Percentiles rank a stretch among this genome's conserved stretches.
These are phyloP conservation scores for Microbotryomycetes sp. DNA, from an alignment of 1,284 basidiomycete species.

Conservation along the genomic window DNA sequence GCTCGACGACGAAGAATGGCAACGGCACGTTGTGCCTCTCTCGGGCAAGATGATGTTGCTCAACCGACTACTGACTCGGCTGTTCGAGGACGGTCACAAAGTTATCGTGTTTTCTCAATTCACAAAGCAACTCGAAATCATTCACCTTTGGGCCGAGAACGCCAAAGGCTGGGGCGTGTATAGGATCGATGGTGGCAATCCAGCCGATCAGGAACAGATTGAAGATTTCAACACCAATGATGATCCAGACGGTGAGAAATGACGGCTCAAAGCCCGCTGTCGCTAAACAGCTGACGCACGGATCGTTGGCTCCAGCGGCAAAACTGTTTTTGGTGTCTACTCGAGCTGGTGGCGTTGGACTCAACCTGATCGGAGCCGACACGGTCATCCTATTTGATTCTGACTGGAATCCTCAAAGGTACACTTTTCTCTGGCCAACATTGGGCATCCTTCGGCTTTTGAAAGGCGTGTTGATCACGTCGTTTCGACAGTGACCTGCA, in stretches of 20 bases:
- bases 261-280: slow-evolving; percentile 78
- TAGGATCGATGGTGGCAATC: slow-evolving; percentile 64
- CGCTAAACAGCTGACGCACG: too few species aligned
- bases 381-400: slow-evolving; percentile 39
- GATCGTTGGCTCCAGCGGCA: slow-evolving; percentile 54
- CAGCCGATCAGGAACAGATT: slow-evolving; percentile 61
- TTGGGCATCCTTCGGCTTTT: too few species aligned
- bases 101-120: slow-evolving; percentile 91
- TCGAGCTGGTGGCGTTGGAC: slow-evolving; percentile 72
- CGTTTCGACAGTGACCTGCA: slow-evolving; percentile 59
- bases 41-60: slow-evolving; percentile 97
- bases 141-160: slow-evolving; percentile 80
- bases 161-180: slow-evolving; percentile 71
- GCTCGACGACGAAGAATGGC: slow-evolving; percentile 50
- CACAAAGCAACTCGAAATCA: slow-evolving; percentile 89
- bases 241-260: neutral
- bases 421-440: neutral
- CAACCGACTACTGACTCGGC: slow-evolving; percentile 72
- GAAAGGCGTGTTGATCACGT: neutral
- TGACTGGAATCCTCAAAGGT: slow-evolving; percentile 75
- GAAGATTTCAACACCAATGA: slow-evolving; percentile 60
- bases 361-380: slow-evolving; percentile 88
- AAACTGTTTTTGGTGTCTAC: slow-evolving; percentile 85
- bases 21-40: slow-evolving; percentile 65
- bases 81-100: slow-evolving; percentile 79